These are phyloP conservation scores for Spergularia marina DNA, from an alignment of 148 eudicot species.

Conservation along the genomic window DNA sequence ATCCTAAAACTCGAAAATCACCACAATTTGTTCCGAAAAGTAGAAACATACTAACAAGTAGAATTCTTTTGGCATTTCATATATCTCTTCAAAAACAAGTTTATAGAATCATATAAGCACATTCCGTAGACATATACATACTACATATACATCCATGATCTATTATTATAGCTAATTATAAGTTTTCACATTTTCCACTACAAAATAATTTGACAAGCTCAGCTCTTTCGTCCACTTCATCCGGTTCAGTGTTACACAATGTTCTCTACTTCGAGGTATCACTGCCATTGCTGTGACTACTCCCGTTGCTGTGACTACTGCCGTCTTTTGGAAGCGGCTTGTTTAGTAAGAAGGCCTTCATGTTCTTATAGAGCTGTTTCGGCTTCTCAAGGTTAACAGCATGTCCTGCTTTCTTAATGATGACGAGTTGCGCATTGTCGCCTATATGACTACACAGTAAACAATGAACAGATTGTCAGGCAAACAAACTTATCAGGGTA, in stretches of 20 bases:
- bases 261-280: slow-evolving; percentile 26
- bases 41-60: not conserved
- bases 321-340: slow-evolving; percentile 24
- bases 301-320: slow-evolving; percentile 26
- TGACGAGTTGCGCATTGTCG: slow-evolving; percentile 58
- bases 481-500: too few species aligned
- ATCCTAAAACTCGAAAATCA: too few species aligned
- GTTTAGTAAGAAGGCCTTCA: slow-evolving; percentile 57
- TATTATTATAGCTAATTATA: not conserved
- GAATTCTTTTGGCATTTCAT: not conserved
- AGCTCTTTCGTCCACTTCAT: not conserved
- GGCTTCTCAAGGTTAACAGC: slow-evolving; percentile 77
- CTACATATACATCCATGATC: not conserved
- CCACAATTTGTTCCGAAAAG: too few species aligned
- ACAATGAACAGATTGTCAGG: not conserved
- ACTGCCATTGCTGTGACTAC: slow-evolving; percentile 23
- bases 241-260: not conserved
- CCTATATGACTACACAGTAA: slow-evolving; percentile 56
- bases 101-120: not conserved
- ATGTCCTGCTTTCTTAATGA: slow-evolving; percentile 74
- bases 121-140: not conserved
- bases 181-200: too few species aligned
- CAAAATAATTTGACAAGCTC: too few species aligned
- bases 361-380: slow-evolving; percentile 47
- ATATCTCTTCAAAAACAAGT: not conserved